A percentile compares a stretch with the other conserved stretches of the same genome.
phyloP scores from a whole-genome alignment of 208 protist species.

The Naegleria lovaniensis region DNA sequence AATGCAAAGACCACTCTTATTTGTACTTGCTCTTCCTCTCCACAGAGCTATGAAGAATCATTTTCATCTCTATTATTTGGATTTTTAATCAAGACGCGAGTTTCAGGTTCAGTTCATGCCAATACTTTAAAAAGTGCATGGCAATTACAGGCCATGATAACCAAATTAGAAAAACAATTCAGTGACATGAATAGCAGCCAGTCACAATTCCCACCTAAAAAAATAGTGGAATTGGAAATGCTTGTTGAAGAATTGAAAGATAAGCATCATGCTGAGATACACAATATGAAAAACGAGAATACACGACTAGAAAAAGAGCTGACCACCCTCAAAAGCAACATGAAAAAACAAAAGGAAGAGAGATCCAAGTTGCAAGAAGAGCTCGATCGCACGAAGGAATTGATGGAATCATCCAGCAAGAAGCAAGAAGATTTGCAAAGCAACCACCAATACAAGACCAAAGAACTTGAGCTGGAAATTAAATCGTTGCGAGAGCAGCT shows the following conservation, averaged over 20 bases:
- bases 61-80: background rate
- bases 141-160: background rate
- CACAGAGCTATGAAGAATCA: background rate
- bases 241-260: background rate
- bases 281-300: background rate
- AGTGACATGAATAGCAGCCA: background rate
- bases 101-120: background rate
- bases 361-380: background rate
- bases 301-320: background rate
- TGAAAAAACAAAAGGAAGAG: background rate
- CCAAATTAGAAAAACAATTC: background rate
- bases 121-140: background rate
- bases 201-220: background rate
- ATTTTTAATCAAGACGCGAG: background rate
- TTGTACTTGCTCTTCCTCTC: background rate
- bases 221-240: background rate
- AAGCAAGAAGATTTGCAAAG: background rate
- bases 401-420: background rate
- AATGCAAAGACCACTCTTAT: conserved; percentile 50
- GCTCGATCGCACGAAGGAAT: background rate
- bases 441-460: background rate
- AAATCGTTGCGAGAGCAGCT: background rate
- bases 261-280: background rate
- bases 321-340: background rate
- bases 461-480: background rate